phyloP scores from a whole-genome alignment of 257 asterid genomes.

The Apocynum venetum region DNA sequence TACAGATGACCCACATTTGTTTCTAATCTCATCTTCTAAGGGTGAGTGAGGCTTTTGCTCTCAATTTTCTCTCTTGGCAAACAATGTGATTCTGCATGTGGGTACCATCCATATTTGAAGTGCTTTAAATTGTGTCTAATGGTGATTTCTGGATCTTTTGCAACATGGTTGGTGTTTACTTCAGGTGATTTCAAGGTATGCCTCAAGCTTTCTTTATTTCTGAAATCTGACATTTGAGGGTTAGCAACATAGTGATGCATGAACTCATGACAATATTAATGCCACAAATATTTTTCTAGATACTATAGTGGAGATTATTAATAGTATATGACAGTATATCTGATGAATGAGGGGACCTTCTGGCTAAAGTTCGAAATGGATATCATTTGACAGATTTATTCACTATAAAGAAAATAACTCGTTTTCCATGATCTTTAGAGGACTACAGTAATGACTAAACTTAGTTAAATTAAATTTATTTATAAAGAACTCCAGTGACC shows the following conservation, averaged over 20 bases:
- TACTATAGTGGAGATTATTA: neutral
- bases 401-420: neutral
- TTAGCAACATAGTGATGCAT: neutral
- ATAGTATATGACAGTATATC: neutral
- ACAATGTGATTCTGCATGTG: constrained; percentile 13
- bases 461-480: neutral
- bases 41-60: constrained; percentile 31
- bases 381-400: neutral
- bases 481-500: neutral
- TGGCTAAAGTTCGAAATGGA: neutral
- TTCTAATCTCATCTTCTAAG: constrained; percentile 40
- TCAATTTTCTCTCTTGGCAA: constrained; percentile 11
- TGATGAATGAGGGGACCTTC: neutral
- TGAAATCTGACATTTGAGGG: neutral
- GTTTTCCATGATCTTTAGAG: neutral
- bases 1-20: constrained; percentile 70
- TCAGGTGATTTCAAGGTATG: constrained; percentile 33
- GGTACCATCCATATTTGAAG: constrained; percentile 17
- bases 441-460: neutral
- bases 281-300: neutral
- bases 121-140: constrained; percentile 21
- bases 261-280: neutral
- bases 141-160: constrained; percentile 23
- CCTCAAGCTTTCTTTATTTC: neutral
- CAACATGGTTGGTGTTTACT: constrained; percentile 4